Evolutionary conservation across 2,329 filamentous ascomycete genomes (phyloP), one percentile per base, ranked within the genome.

Genomic region (Fusarium zealandicum): DNA sequence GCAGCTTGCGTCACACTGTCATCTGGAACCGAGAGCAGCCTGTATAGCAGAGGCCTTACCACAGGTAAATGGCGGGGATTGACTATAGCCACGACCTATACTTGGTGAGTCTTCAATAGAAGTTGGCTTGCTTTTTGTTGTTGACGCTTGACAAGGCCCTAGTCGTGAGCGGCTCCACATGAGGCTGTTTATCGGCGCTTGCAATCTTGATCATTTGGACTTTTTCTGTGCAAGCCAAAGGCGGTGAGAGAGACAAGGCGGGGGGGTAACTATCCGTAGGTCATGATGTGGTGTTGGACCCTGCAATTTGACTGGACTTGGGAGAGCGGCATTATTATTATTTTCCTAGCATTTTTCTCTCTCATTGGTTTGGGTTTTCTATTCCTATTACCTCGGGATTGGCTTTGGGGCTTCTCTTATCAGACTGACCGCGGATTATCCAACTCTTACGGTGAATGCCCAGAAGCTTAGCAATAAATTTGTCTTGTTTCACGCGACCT

Each of bases 261-360:
- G 59, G 59, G 54, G 37, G 42, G 44, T 38, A 28, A 49, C n/a
- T n/a, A n/a, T n/a, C n/a, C n/a, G n/a, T n/a, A n/a, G 40, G 30
- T 32, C 22, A n/a, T 38, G 16, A 51, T 45, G 37, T 63, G 54
- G 50, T 52, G 51, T 36, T 61, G 53, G 63, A 66, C 63, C 63
- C 63, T 65, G 60, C 57, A 46, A 63, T 65, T 30, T 64, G 36
- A 59, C 62, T 65, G 53, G 62, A 33, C 31, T 57, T 27, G 28
- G 28, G 13, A 10, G 16, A 43, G 30, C 17, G 28, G 42, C 46
- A 54, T 36, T 30, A 16, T 22, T 47, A 51, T 49, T 32, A 36
- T 37, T 41, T 32, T 17, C 27, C 16, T 27, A 14, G 33, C 11
- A 25, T 57, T 52, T 12, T 35, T 25, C 40, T 51, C n/a, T n/a